A percentile compares a stretch with the other conserved stretches of the same genome.
phyloP scores from a whole-genome alignment of 805 yeast species.

The Cyberlindnera samutprakarnensis region DNA sequence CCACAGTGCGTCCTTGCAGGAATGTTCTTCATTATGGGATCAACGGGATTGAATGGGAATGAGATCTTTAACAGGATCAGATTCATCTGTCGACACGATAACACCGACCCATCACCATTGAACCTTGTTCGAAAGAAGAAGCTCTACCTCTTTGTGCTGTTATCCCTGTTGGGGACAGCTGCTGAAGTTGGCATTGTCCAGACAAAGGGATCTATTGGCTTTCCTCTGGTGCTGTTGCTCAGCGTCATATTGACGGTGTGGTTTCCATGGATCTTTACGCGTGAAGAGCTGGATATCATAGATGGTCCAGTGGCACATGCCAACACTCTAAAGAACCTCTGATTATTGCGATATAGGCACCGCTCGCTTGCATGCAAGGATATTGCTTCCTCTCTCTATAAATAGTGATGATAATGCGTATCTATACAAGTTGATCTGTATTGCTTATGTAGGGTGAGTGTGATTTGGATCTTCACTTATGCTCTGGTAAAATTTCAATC shows the following conservation, averaged over 20 bases:
- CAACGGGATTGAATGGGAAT: constrained; percentile 65
- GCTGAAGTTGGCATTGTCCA: constrained; percentile 81
- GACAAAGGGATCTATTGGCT: constrained; percentile 89
- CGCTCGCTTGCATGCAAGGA: no score
- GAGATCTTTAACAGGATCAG: constrained; percentile 55
- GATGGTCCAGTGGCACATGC: constrained; percentile 62
- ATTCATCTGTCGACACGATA: constrained; percentile 34
- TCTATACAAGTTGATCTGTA: no score
- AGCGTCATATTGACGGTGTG: constrained; percentile 59
- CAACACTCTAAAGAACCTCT: constrained; percentile 41
- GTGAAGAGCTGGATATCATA: constrained; percentile 49
- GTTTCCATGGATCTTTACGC: constrained; percentile 57
- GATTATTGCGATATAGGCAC: no score
- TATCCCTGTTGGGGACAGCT: constrained; percentile 62
- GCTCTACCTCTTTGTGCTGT: constrained; percentile 44
- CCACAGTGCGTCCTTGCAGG: constrained; percentile 96
- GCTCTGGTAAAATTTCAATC: no score
- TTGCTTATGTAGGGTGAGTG: no score
- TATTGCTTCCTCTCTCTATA: no score
- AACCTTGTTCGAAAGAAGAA: constrained; percentile 25
- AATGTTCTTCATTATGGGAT: constrained; percentile 87
- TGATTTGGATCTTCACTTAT: no score
- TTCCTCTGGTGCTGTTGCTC: constrained; percentile 73
- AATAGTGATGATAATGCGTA: no score
- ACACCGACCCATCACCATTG: constrained; percentile 9